A percentile compares a stretch with the other conserved stretches of the same genome.
Conservation (phyloP, 208 protist genomes). For the Balamuthia mandrillaris region DNA sequence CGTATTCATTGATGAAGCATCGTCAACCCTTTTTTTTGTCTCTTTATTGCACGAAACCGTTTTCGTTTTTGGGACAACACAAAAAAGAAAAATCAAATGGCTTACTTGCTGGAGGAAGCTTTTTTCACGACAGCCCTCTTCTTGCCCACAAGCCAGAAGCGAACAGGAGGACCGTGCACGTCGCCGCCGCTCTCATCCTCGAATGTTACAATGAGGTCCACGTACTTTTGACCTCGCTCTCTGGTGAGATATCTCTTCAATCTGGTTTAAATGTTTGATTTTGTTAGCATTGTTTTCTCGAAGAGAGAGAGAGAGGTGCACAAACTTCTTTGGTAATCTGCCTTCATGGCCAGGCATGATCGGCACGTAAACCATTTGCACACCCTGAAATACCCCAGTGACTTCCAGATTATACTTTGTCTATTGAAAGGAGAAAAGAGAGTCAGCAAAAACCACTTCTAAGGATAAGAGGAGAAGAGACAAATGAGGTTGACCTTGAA, state of each 20-base stretch:
- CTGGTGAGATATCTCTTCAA: conserved; percentile 11
- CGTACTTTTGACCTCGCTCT: conserved; percentile 1
- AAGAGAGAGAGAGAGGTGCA: background rate
- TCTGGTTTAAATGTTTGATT: background rate
- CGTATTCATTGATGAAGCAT: too few relatives aligned
- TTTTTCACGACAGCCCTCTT: background rate
- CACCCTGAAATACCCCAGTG: conserved; percentile 81
- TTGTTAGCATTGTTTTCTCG: background rate
- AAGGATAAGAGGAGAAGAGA: background rate
- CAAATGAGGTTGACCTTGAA: conserved; percentile 58
- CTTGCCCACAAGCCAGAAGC: conserved; percentile 39
- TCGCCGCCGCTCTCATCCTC: conserved; percentile 40
- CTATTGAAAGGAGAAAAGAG: conserved; percentile 40
- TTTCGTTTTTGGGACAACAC: too few relatives aligned
- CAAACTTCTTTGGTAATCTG: conserved; percentile 35
- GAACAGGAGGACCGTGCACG: conserved; percentile 41
- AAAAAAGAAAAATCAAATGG: too few relatives aligned
- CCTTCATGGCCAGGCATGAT: conserved; percentile 56
- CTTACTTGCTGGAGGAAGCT: too few relatives aligned
- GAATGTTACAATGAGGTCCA: conserved; percentile 56
- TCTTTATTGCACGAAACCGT: too few relatives aligned
- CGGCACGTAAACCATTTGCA: conserved; percentile 66
- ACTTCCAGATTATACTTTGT: conserved; percentile 84
- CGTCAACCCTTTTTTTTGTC: too few relatives aligned
- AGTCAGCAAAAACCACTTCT: background rate